Percentiles rank a stretch among this genome's conserved stretches.
Conservation (phyloP, 1,284 basidiomycete species). For the Pseudozyma sp. region DNA sequence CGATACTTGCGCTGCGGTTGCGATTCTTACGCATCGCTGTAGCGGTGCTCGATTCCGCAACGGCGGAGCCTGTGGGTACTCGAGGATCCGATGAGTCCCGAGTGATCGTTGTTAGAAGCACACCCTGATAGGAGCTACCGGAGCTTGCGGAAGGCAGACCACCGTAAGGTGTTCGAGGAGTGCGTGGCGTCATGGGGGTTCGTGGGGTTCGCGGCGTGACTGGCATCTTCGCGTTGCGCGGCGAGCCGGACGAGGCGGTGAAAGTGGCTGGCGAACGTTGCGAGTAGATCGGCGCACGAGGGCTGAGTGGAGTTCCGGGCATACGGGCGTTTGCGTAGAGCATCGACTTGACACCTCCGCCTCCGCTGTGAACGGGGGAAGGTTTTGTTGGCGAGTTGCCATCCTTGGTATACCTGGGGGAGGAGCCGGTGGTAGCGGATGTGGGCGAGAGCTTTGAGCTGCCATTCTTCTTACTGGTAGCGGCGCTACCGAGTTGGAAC, state of each 20-base stretch:
- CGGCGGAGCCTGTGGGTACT: neutral
- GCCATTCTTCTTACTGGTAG: too few species aligned
- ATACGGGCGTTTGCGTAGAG: slow-evolving; percentile 16
- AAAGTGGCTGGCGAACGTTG: slow-evolving; percentile 5
- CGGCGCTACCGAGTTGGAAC: slow-evolving; percentile 10
- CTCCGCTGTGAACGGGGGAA: slow-evolving; percentile 22
- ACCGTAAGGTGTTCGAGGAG: slow-evolving; percentile 5
- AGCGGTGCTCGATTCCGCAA: neutral
- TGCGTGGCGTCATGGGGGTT: slow-evolving; percentile 3
- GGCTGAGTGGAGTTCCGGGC: slow-evolving; percentile 13
- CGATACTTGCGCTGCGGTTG: slow-evolving; percentile 27
- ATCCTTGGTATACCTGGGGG: neutral
- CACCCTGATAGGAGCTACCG: slow-evolving; percentile 28
- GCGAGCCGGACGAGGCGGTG: neutral
- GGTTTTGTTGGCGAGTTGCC: slow-evolving; percentile 22
- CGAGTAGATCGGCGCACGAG: slow-evolving; percentile 4
- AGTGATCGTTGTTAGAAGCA: slow-evolving; percentile 34
- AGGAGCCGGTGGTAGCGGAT: neutral
- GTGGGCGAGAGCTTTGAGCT: too few species aligned
- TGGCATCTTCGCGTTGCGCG: neutral
- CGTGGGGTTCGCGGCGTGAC: neutral
- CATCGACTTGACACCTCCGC: slow-evolving; percentile 26
- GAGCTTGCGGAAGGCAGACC: slow-evolving; percentile 2
- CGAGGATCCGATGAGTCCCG: slow-evolving; percentile 9
- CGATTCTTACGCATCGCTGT: neutral